Evolutionary conservation across 345 rosid genomes (phyloP).

Genomic region (Pistacia integerrima): DNA sequence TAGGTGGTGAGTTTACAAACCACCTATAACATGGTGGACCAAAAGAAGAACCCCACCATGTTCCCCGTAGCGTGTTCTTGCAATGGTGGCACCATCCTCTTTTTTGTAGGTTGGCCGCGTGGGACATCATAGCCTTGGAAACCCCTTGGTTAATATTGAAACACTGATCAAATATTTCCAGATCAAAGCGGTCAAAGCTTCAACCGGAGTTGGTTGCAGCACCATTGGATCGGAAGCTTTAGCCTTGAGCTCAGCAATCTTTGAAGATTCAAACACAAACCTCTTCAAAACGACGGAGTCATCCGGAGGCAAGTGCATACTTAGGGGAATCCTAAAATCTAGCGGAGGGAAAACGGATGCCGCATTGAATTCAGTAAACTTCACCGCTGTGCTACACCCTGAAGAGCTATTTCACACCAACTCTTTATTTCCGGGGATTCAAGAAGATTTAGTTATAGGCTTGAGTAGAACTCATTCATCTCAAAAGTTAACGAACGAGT

Average conservation of each 20-base stretch:
- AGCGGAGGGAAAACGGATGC: no score
- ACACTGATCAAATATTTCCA: conserved; percentile 13
- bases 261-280: conserved; percentile 22
- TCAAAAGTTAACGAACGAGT: conserved; percentile 25
- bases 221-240: background rate
- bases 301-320: no score
- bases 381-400: no score
- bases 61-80: conserved; percentile 8
- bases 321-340: no score
- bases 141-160: background rate
- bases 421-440: conserved; percentile 10
- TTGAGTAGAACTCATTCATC: conserved; percentile 25
- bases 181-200: conserved; percentile 23
- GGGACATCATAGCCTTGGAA: background rate
- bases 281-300: background rate
- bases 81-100: conserved; percentile 4
- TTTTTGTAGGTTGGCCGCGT: no score
- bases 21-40: conserved; percentile 25
- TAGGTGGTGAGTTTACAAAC: conserved; percentile 15
- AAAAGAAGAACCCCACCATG: conserved; percentile 9
- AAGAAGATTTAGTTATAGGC: no score
- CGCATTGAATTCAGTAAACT: no score
- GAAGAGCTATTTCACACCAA: conserved; percentile 3
- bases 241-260: conserved; percentile 15
- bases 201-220: conserved; percentile 20